phyloP scores from a whole-genome alignment of 1,139 yeast species.

The Yamadazyma epiphylla region DNA sequence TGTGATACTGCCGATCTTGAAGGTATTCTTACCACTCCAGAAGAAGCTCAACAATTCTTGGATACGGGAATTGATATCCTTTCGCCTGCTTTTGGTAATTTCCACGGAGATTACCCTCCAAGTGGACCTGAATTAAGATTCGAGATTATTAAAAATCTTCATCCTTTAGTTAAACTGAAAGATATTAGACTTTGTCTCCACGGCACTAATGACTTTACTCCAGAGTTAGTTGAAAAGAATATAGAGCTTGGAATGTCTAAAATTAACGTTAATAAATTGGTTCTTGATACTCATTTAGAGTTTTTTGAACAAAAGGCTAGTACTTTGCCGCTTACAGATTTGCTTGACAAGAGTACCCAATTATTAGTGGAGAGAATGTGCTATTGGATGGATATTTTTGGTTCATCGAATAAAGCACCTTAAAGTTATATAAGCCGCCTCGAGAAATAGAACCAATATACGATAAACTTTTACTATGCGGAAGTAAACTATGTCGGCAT shows the following conservation, averaged over 20 bases:
- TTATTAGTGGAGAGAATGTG: slow-evolving; percentile 9
- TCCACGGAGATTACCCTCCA: slow-evolving; percentile 10
- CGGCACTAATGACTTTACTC: slow-evolving; percentile 12
- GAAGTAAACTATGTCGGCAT: no score
- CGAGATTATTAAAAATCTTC: slow-evolving; percentile 7
- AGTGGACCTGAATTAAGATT: slow-evolving; percentile 10
- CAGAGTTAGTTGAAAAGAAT: slow-evolving; percentile 6
- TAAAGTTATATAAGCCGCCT: background rate
- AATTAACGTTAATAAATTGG: slow-evolving; percentile 9
- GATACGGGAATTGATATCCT: slow-evolving; percentile 11
- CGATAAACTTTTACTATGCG: no score
- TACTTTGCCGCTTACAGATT: slow-evolving; percentile 8
- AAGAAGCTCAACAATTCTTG: slow-evolving; percentile 9
- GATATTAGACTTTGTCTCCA: slow-evolving; percentile 9
- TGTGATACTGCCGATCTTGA: slow-evolving; percentile 9
- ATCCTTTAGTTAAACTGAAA: slow-evolving; percentile 5
- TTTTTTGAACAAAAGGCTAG: slow-evolving; percentile 7
- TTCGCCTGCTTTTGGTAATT: slow-evolving; percentile 10
- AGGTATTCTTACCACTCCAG: slow-evolving; percentile 10
- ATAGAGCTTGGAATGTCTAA: slow-evolving; percentile 8
- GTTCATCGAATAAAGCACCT: slow-evolving; percentile 8
- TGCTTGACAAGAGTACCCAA: slow-evolving; percentile 7
- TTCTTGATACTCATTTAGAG: slow-evolving; percentile 10
- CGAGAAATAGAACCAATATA: background rate
- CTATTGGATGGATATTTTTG: slow-evolving; percentile 9